A percentile compares a stretch with the other conserved stretches of the same genome.
These are phyloP conservation scores for Ogataea allantospora DNA, from an alignment of 805 yeast genomes.

Conservation along the genomic window DNA sequence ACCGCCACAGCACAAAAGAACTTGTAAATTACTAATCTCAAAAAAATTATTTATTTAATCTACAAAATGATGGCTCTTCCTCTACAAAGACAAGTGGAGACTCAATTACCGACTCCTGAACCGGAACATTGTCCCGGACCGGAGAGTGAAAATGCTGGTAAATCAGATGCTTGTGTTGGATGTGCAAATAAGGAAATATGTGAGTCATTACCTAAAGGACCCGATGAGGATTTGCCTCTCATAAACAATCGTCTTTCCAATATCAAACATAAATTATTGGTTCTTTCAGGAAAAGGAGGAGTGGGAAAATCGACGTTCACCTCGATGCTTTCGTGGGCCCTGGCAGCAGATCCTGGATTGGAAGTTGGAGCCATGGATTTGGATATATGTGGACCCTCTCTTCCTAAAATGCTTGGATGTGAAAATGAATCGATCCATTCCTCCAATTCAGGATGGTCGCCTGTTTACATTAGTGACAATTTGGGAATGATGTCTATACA, in stretches of 20 bases:
- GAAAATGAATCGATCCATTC: constrained; percentile 82
- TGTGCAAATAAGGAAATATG: constrained; percentile 94
- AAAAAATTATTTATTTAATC: background rate
- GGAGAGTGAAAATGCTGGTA: constrained; percentile 90
- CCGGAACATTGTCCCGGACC: constrained; percentile 99
- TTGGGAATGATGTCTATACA: constrained; percentile 94
- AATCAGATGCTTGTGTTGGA: constrained; percentile 89
- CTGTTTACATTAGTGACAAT: constrained; percentile 93
- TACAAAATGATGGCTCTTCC: constrained; percentile 16
- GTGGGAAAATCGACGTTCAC: constrained; percentile 98
- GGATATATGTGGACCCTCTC: constrained; percentile 96
- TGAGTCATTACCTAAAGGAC: constrained; percentile 85
- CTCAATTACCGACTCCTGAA: constrained; percentile 58
- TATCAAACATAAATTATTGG: constrained; percentile 74
- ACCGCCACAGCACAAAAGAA: too few species aligned
- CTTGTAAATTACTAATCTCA: constrained; percentile 6
- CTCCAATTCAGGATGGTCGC: constrained; percentile 93
- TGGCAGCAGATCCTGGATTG: constrained; percentile 73
- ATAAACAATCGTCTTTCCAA: constrained; percentile 66
- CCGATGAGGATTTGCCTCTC: constrained; percentile 86
- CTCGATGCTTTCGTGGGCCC: constrained; percentile 94
- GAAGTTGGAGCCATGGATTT: constrained; percentile 97
- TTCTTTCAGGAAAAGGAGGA: constrained; percentile 86
- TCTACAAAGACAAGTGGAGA: constrained; percentile 6
- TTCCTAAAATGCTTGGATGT: constrained; percentile 93